phyloP scores from a whole-genome alignment of 257 asterid species.

The Plectranthus barbatus region DNA sequence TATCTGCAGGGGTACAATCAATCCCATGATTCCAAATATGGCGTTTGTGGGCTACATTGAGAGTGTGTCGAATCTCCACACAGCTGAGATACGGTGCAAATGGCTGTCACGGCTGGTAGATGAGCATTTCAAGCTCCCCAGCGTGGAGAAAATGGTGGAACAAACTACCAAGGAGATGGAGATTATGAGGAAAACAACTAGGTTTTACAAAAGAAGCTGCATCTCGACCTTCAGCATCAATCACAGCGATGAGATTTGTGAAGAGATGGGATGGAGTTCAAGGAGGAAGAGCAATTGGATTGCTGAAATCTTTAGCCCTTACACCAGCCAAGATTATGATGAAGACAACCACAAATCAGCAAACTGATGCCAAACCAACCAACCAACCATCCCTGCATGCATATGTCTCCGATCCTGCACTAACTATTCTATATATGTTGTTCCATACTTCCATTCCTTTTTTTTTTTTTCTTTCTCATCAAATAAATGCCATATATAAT shows the following conservation, averaged over 20 bases:
- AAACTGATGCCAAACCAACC: too few species aligned
- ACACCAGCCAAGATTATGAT: conserved; percentile 69
- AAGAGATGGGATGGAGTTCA: conserved; percentile 87
- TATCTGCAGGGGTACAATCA: conserved; percentile 61
- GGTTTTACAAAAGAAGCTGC: conserved; percentile 82
- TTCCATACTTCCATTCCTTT: too few species aligned
- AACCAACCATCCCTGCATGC: too few species aligned
- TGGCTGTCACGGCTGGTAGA: conserved; percentile 67
- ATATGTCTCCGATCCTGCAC: not conserved
- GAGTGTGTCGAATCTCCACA: conserved; percentile 84
- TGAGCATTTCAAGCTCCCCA: conserved; percentile 54
- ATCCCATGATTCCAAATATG: conserved; percentile 81
- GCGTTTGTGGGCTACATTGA: conserved; percentile 82
- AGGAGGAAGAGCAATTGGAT: conserved; percentile 82
- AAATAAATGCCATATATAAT: too few species aligned
- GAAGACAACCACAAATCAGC: conserved; percentile 14
- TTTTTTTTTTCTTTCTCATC: too few species aligned
- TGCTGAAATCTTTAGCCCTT: conserved; percentile 80
- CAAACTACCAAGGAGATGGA: conserved; percentile 63
- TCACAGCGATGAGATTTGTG: conserved; percentile 76
- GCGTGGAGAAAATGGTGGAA: conserved; percentile 49
- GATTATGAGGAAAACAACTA: conserved; percentile 63
- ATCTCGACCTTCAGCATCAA: conserved; percentile 87
- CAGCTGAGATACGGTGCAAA: conserved; percentile 83
- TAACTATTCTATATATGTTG: not conserved